Evolutionary conservation across 1,284 basidiomycete species (phyloP).

Genomic region (Fomitopsis pinicola): DNA sequence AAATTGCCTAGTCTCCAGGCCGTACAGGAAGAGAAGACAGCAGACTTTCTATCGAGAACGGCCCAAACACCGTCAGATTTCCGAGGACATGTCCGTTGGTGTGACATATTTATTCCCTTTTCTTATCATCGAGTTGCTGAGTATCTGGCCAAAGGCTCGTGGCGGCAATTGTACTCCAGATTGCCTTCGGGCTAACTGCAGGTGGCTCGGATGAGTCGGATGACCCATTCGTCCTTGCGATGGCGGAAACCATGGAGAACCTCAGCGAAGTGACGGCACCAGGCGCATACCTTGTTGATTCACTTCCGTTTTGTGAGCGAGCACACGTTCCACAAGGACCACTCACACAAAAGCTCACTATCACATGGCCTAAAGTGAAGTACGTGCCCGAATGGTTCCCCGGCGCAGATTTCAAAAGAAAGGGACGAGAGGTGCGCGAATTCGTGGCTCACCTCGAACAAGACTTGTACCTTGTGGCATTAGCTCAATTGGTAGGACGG

Average conservation of each 20-base stretch:
- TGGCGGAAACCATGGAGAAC: background rate
- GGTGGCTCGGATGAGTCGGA: background rate
- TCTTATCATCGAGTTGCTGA: background rate
- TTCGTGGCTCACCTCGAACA: background rate
- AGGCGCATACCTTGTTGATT: slow-evolving; percentile 22
- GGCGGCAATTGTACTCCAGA: background rate
- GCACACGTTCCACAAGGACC: background rate
- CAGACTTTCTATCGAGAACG: background rate
- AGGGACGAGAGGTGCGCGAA: slow-evolving; percentile 1
- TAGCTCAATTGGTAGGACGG: slow-evolving; percentile 1
- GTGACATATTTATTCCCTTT: background rate
- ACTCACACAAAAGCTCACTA: too few relatives aligned
- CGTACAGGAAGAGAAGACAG: background rate
- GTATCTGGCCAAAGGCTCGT: background rate
- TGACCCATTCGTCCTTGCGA: background rate
- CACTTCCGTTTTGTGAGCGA: slow-evolving; percentile 2
- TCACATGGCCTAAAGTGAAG: background rate
- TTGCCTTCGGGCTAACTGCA: background rate
- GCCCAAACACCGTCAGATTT: background rate
- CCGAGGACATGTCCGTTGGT: background rate
- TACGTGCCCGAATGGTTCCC: slow-evolving; percentile 12
- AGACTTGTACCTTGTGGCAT: background rate
- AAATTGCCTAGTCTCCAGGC: background rate
- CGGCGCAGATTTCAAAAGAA: slow-evolving; percentile 9
- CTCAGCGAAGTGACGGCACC: background rate